Base-by-base conservation (phyloP, 225 moss, liverwort and hornwort genomes). In the Takakia lepidozioides region DNA sequence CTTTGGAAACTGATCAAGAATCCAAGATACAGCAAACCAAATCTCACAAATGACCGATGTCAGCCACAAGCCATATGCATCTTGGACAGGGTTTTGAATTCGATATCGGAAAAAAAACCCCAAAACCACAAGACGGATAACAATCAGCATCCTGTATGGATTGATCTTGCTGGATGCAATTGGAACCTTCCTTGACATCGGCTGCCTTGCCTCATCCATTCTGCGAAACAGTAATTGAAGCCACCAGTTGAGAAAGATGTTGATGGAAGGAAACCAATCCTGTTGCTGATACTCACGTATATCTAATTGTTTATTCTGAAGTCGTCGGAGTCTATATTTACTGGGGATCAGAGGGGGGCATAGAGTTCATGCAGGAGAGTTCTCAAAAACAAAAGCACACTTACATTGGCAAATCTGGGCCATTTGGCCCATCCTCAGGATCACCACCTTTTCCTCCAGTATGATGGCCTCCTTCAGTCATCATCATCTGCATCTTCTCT, bases 11-110 rank as follows among this genome's bases (percentile, higher is more conserved):
- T 93, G 93, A 70, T 93, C 93, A 11, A 93, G 84, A 28, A 93
- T 89, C 93, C 93, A 93, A 2, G 93, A 93, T 1, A 93, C 58
- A 3, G 93, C 93, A 30, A 93, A 93, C 93, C 93, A 93, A 21
- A 93, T 68, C 65, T 93, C 93, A 49, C 93, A 93, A 3, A 89
- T 48, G 4, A 93, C 88, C 1, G 93, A 93, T 2, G 93, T 93
- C 10, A 93, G 58, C 93, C 93, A 93, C 27, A 93, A 42, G 13
- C 89, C 93, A 35, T 67, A 86, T 0, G 93, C 93, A 0, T 68
- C 51, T 0, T 60, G 25, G 0, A 93, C 93, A 0, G 93, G 93
- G 3, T 93, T 68, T 19, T 82, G 44, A 2, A 93, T 72, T 4
- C 93, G 93, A 54, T 93, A 93, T 15, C 93, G 93, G 45, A 93